Base-by-base conservation (phyloP, 176 grass and related monocot genomes). In the Rhynchospora pubera region DNA sequence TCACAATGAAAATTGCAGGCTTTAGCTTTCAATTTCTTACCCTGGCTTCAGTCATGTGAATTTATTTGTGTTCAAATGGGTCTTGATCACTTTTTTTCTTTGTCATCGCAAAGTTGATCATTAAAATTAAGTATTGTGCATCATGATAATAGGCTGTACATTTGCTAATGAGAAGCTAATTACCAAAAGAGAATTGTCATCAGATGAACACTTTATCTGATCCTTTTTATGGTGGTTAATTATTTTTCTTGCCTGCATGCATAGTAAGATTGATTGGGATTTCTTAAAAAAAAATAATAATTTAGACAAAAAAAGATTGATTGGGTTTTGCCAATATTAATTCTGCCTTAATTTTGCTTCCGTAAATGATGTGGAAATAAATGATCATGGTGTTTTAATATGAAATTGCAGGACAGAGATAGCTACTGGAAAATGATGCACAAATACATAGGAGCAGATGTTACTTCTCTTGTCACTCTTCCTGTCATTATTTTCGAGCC, bases 361-460 rank as follows among this genome's bases (percentile, higher is more conserved):
- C 66, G 28, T 18, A 10, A 65, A 74, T 85, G 65, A 30, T 16
- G 42, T 79, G 76, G 11, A 79, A 51, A 60, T 74, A 79, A 51
- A 60, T 74, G 28, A 80, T 24, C 9, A 12, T 32, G 47, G 6
- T 18, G 5, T 18, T 76, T 30, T 77, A 43, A 2, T 19, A 39
- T 80, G 88, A 65, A 85, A 85, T 88, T 90, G 28, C 84, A 99
- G 92, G 92, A 95, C 79, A 93, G 91, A 77, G 96, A 99, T 85
- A 57, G 91, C 86, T 93, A 99, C 87, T 99, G 96, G 96, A 95
- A 95, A 85, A 99, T 99, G 96, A 99, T 99, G 96, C 79, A 95
- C 82, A 95, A 95, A 65, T 95, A 99, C 81, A 89, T 99, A 85
- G 96, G 96, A 72, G 84, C 96, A 45, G 96, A 99, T 93, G 96